phyloP scores from a whole-genome alignment of 2,329 filamentous ascomycete genomes.

The Fusarium fracticaudum region DNA sequence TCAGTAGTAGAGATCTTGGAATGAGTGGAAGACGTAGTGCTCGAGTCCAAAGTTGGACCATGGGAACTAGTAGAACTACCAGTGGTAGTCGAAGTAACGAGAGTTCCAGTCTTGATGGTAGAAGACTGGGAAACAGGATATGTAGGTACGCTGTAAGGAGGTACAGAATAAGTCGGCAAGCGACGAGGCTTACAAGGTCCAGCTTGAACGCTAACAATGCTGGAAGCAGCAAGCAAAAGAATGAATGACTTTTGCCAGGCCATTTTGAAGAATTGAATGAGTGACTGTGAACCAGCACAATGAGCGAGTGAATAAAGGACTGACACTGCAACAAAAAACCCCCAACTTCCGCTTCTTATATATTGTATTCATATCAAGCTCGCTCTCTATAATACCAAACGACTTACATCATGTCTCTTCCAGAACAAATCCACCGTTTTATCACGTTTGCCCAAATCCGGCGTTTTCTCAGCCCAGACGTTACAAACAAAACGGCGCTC shows the following conservation, averaged over 20 bases:
- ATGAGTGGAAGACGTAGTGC: background rate
- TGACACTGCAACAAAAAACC: background rate
- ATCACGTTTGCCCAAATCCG: conserved; percentile 25
- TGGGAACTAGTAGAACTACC: background rate
- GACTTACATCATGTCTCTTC: conserved; percentile 16
- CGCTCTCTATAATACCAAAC: background rate
- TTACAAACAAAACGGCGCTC: conserved; percentile 17
- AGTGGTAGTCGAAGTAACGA: background rate
- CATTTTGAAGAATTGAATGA: conserved; percentile 21
- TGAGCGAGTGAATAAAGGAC: conserved; percentile 1
- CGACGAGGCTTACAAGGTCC: conserved; percentile 30
- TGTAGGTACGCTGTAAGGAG: conserved; percentile 11
- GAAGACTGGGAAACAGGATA: conserved; percentile 15
- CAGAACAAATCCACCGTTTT: conserved; percentile 6
- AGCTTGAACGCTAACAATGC: conserved; percentile 3
- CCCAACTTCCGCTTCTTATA: background rate
- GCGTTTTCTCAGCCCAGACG: conserved; percentile 9
- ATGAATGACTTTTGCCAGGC: conserved; percentile 27
- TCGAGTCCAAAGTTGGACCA: background rate
- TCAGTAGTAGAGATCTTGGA: background rate
- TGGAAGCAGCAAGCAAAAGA: conserved; percentile 17
- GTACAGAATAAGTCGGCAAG: conserved; percentile 10
- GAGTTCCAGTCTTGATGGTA: background rate
- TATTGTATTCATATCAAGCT: conserved; percentile 5
- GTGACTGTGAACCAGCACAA: conserved; percentile 12